Base-by-base conservation (phyloP, 257 asterid species). In the Linderniella brevidens region DNA sequence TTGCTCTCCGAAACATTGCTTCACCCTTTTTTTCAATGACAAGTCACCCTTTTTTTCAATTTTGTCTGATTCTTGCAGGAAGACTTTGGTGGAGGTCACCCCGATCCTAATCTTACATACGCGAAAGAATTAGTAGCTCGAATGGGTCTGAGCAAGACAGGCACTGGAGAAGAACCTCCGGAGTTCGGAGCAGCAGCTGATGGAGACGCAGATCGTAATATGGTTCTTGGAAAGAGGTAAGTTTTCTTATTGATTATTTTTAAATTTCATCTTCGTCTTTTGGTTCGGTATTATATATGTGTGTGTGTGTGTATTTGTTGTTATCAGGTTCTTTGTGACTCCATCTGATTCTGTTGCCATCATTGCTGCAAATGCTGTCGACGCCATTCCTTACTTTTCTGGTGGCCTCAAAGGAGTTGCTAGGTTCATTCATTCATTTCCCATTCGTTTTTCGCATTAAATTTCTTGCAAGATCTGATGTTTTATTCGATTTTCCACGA, bases 161-260 rank as follows among this genome's bases (percentile, higher is more conserved):
- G 61, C 50, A 50, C 72, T 48, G 92, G 64, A 48, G 57, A 70
- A 48, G 77, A 88, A 48, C 96, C 98, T 46, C 98, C 98, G 19
- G 98, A 88, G 70, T 88, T 88, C 71, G 98, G 98, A 29, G 98
- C 98, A 53, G 98, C 98, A 64, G 92, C 96, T 64, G 98, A 88
- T 69, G 98, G 98, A 58, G 98, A 88, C 75, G 98, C 95, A 17
- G 98, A 88, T 62, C 93, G 98, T 57, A 88, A 88, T 54, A 88
- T 88, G 98, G 29, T 88, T 64, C 94, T 88, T 13, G 98, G 98
- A 16, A 88, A 88, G 70, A 80, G 94, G 98, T 73, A 45, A 37
- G 37, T 18, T 48, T 53, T 41, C 0, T 18, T 19, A 1, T 8
- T 53, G 10, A 58, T 59, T 53, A 46, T 56, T 58, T 48, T 47